Evolutionary conservation across 768 basidiomycete species (phyloP).

Genomic region (Kwoniella heveanensis): DNA sequence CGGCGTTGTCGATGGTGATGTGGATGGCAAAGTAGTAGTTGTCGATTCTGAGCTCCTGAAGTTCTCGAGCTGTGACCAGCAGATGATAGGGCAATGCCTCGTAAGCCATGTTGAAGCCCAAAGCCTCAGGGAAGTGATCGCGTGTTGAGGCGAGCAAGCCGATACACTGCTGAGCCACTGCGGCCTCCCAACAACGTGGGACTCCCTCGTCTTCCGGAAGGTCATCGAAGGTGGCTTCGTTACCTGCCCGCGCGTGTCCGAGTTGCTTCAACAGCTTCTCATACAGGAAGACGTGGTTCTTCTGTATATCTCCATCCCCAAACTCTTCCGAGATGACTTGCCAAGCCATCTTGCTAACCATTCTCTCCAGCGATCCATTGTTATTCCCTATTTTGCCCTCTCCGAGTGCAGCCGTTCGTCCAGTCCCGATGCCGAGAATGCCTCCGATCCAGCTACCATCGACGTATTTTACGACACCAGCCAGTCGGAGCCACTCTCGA

Average conservation of each 20-base stretch:
- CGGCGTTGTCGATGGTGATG: constrained; percentile 50
- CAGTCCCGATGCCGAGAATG: constrained; percentile 31
- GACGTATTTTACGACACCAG: constrained; percentile 51
- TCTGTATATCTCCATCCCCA: constrained; percentile 50
- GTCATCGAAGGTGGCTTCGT: constrained; percentile 38
- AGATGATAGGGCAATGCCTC: constrained; percentile 51
- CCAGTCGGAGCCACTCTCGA: constrained; percentile 38
- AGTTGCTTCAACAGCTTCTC: constrained; percentile 36
- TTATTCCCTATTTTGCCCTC: not conserved
- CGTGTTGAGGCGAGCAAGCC: constrained; percentile 37
- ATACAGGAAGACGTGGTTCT: constrained; percentile 51
- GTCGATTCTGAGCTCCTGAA: constrained; percentile 47
- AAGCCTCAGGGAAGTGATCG: constrained; percentile 48
- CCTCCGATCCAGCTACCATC: constrained; percentile 46
- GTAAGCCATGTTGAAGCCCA: constrained; percentile 55
- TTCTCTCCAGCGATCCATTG: constrained; percentile 17
- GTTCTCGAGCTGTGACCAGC: constrained; percentile 43
- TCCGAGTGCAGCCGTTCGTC: not conserved
- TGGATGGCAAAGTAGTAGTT: constrained; percentile 52
- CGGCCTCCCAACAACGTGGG: constrained; percentile 49
- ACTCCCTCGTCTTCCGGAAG: constrained; percentile 36
- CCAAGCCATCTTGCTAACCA: constrained; percentile 46
- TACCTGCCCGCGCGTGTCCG: constrained; percentile 22
- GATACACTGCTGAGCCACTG: constrained; percentile 49
- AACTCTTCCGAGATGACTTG: constrained; percentile 54